Conservation (phyloP, 305 asterid species). For the Fraxinus paxiana region DNA sequence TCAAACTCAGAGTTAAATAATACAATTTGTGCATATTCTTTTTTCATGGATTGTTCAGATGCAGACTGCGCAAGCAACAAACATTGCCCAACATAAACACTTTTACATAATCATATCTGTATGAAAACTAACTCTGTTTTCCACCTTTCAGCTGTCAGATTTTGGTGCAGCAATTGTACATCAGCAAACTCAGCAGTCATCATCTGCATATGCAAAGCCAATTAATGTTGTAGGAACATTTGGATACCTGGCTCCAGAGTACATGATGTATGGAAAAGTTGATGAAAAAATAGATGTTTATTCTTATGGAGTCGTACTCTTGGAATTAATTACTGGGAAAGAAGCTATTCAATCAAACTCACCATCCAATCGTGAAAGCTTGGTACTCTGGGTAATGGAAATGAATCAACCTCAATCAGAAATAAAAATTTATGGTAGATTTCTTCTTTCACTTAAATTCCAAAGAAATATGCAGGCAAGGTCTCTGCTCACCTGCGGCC, state of each 20-base stretch:
- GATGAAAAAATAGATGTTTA: slow-evolving; percentile 82
- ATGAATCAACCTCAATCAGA: neutral
- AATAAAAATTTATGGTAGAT: neutral
- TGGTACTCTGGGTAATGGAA: slow-evolving; percentile 59
- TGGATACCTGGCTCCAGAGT: slow-evolving; percentile 83
- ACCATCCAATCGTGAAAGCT: slow-evolving; percentile 50
- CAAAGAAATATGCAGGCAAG: slow-evolving; percentile 47
- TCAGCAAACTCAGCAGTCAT: slow-evolving; percentile 31
- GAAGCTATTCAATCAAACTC: slow-evolving; percentile 46
- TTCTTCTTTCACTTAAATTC: neutral
- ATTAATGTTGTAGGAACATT: slow-evolving; percentile 46
- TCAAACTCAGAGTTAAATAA: neutral
- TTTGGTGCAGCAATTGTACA: slow-evolving; percentile 59
- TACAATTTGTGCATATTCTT: neutral
- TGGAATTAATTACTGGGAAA: slow-evolving; percentile 80
- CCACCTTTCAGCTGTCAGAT: slow-evolving; percentile 52
- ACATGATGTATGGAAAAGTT: slow-evolving; percentile 73
- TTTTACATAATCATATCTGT: neutral
- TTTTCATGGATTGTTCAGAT: neutral
- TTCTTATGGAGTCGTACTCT: slow-evolving; percentile 72
- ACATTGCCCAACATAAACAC: neutral
- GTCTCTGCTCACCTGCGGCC: slow-evolving; percentile 58
- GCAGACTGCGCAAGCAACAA: neutral
- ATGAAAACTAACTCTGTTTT: neutral
- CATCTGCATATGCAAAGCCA: slow-evolving; percentile 32